Conservation (phyloP, 306 rosid species). For the Begonia masoniana region DNA sequence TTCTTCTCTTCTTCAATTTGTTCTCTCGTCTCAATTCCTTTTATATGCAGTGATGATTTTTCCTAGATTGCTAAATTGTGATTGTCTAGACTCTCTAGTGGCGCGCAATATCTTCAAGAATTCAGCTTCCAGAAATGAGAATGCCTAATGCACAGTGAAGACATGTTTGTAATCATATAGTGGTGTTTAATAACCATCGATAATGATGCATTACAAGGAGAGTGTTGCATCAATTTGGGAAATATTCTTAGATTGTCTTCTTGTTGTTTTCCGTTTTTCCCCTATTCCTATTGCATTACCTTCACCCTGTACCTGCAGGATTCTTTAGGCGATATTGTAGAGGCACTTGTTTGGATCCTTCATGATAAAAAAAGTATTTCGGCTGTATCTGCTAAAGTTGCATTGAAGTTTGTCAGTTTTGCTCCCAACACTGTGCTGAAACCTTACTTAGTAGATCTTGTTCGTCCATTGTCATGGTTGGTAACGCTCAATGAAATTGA, state of each 20-base stretch:
- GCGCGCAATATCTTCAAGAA: too few species aligned
- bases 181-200: neutral
- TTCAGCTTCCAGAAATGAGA: too few species aligned
- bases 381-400: conserved; percentile 41
- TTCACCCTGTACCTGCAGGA: conserved; percentile 28
- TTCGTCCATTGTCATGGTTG: conserved; percentile 45
- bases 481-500: conserved; percentile 41
- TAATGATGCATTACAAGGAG: neutral
- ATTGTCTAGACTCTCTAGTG: too few species aligned
- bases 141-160: neutral
- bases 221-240: neutral
- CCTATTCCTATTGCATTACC: conserved; percentile 8
- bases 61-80: too few species aligned
- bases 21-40: too few species aligned
- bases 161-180: neutral
- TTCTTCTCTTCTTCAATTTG: too few species aligned
- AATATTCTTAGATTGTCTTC: neutral
- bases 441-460: conserved; percentile 45
- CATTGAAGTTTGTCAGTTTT: conserved; percentile 39
- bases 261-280: conserved; percentile 1
- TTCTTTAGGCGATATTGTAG: conserved; percentile 43
- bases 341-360: conserved; percentile 71
- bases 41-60: too few species aligned
- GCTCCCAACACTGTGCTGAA: conserved; percentile 39
- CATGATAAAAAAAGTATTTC: conserved; percentile 31